Conservation (phyloP, 1,139 yeast species). For the Hyphopichia wangnamkhiaoensis region DNA sequence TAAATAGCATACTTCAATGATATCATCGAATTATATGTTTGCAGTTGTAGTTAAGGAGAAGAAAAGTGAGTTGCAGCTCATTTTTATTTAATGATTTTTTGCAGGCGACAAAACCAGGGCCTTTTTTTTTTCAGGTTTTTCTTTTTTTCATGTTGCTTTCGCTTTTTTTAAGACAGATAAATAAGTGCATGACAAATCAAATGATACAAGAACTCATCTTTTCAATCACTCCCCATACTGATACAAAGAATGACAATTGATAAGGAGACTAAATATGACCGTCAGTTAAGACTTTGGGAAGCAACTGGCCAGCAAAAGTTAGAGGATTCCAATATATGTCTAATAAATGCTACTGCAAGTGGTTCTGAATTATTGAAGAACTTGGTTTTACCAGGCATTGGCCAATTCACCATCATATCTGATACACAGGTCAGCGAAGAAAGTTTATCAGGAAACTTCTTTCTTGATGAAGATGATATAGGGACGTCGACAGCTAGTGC, state of each 20-base stretch:
- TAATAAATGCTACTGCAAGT: slow-evolving; percentile 60
- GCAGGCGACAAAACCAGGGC: too few relatives aligned
- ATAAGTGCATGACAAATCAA: too few relatives aligned
- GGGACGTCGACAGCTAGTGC: slow-evolving; percentile 44
- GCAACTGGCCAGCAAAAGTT: slow-evolving; percentile 68
- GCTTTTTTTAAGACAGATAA: too few relatives aligned
- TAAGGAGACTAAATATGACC: slow-evolving; percentile 63
- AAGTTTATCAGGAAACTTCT: slow-evolving; percentile 64
- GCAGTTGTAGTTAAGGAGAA: not conserved
- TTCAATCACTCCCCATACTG: not conserved
- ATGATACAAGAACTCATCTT: too few relatives aligned
- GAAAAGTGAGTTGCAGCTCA: too few relatives aligned
- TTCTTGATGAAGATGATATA: slow-evolving; percentile 48
- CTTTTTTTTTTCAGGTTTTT: too few relatives aligned
- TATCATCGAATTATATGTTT: not conserved
- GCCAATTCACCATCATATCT: slow-evolving; percentile 64
- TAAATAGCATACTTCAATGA: slow-evolving; percentile 6
- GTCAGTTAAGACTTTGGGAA: slow-evolving; percentile 91
- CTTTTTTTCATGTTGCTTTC: not conserved
- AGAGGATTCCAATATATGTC: slow-evolving; percentile 58
- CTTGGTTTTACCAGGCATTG: slow-evolving; percentile 78
- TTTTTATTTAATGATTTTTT: too few relatives aligned
- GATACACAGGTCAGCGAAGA: slow-evolving; percentile 34
- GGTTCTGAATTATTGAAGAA: slow-evolving; percentile 78
- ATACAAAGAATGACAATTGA: slow-evolving; percentile 23